Evolutionary conservation across 108 stramenopile species (phyloP).

Genomic region (Skeletonema grethae): DNA sequence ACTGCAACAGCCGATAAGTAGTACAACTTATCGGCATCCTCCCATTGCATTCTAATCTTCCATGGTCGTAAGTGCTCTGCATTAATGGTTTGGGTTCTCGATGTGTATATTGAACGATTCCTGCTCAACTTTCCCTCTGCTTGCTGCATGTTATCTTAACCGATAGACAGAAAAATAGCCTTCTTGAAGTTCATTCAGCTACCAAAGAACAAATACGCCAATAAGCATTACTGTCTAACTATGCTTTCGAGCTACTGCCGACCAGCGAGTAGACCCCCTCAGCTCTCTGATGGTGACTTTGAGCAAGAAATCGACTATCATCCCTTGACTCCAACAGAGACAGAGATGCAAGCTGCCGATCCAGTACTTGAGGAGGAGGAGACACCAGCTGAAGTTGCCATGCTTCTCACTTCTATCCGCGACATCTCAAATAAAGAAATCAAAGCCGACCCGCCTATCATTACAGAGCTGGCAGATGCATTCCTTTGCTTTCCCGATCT

Average conservation of each 20-base stretch:
- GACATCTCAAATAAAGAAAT: constrained; percentile 47
- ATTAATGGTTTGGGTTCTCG: background rate
- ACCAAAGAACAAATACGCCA: background rate
- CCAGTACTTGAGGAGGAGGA: constrained; percentile 24
- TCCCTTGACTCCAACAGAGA: background rate
- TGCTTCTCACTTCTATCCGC: constrained; percentile 48
- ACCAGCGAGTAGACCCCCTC: background rate
- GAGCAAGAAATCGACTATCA: background rate
- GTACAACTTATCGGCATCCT: background rate
- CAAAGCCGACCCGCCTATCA: constrained; percentile 38
- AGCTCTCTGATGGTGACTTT: background rate
- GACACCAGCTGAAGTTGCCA: constrained; percentile 44
- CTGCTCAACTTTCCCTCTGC: background rate
- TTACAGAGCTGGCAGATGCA: constrained; percentile 26
- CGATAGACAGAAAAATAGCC: background rate
- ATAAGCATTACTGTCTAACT: background rate
- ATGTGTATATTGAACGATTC: constrained; percentile 3
- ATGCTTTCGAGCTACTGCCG: constrained; percentile 4
- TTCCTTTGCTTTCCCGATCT: constrained; percentile 33
- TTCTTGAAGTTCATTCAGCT: constrained; percentile 1
- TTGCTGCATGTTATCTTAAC: background rate
- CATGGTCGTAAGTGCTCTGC: too few species aligned
- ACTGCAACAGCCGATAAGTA: background rate
- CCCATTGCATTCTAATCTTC: background rate
- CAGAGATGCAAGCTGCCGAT: background rate